Evolutionary conservation across 2,329 filamentous ascomycete species (phyloP).

Genomic region (Fonsecaea monophora): DNA sequence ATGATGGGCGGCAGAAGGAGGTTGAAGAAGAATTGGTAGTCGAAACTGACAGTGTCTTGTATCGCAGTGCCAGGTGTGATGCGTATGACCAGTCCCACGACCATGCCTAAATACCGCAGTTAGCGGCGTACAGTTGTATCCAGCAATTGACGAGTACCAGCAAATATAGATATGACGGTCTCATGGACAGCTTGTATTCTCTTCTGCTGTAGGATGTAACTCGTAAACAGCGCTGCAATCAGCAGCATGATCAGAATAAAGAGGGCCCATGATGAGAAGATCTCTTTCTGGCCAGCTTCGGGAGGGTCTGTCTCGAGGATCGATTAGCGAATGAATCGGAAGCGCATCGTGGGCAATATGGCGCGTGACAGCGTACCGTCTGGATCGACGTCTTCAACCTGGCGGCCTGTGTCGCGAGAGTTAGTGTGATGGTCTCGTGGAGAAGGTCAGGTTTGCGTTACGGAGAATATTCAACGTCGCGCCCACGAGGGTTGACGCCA

Average conservation of each 20-base stretch:
- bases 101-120: slow-evolving; percentile 73
- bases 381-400: slow-evolving; percentile 36
- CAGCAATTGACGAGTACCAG: slow-evolving; percentile 63
- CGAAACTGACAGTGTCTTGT: slow-evolving; percentile 89
- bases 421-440: slow-evolving; percentile 13
- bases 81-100: slow-evolving; percentile 86
- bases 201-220: slow-evolving; percentile 94
- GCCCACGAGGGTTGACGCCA: slow-evolving; percentile 36
- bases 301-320: slow-evolving; percentile 60
- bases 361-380: slow-evolving; percentile 28
- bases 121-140: slow-evolving; percentile 1
- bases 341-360: neutral
- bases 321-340: slow-evolving; percentile 14
- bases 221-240: slow-evolving; percentile 93
- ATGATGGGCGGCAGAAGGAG: slow-evolving; percentile 98
- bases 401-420: slow-evolving; percentile 27
- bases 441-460: slow-evolving; percentile 18
- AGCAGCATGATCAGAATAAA: slow-evolving; percentile 96
- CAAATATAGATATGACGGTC: slow-evolving; percentile 97
- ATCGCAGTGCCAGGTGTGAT: slow-evolving; percentile 82
- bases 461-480: slow-evolving; percentile 35
- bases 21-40: slow-evolving; percentile 99
- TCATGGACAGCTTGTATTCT: slow-evolving; percentile 98
- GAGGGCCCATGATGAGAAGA: slow-evolving; percentile 93
- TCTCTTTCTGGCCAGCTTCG: slow-evolving; percentile 89